Conservation (phyloP, 805 yeast species). For the Schwanniomyces polymorphus region DNA sequence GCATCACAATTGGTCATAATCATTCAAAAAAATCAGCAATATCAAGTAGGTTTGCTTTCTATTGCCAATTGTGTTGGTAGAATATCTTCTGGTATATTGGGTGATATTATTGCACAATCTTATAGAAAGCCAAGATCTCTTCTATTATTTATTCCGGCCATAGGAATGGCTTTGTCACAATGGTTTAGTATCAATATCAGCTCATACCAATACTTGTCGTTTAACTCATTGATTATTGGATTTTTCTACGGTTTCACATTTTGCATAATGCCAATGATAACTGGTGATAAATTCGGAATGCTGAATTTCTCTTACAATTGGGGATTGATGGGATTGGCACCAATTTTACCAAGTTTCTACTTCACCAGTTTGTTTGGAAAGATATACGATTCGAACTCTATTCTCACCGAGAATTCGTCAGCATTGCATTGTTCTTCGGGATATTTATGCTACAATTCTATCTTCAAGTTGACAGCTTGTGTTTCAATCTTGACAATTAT, state of each 20-base stretch:
- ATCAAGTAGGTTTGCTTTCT: constrained; percentile 73
- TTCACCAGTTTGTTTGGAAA: constrained; percentile 65
- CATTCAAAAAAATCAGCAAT: constrained; percentile 59
- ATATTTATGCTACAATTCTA: constrained; percentile 43
- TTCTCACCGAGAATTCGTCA: constrained; percentile 7
- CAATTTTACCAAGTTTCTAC: constrained; percentile 58
- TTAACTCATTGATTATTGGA: constrained; percentile 60
- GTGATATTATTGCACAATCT: constrained; percentile 56
- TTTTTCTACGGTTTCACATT: constrained; percentile 72
- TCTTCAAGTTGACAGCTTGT: constrained; percentile 38
- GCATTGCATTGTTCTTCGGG: constrained; percentile 29
- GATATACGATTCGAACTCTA: constrained; percentile 52
- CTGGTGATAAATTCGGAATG: constrained; percentile 75
- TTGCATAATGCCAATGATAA: constrained; percentile 72
- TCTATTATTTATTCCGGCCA: constrained; percentile 54
- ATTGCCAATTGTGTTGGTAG: constrained; percentile 68
- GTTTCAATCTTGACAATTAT: constrained; percentile 28
- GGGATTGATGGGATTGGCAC: constrained; percentile 71
- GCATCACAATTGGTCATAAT: constrained; percentile 21
- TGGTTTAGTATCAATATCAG: constrained; percentile 39
- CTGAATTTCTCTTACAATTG: constrained; percentile 66
- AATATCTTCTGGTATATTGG: constrained; percentile 58
- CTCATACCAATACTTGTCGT: constrained; percentile 41
- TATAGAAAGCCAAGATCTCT: constrained; percentile 49
- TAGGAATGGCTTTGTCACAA: constrained; percentile 52